A percentile compares a stretch with the other conserved stretches of the same genome.
phyloP scores from a whole-genome alignment of 345 rosid genomes.

The Lepidium aucheri region DNA sequence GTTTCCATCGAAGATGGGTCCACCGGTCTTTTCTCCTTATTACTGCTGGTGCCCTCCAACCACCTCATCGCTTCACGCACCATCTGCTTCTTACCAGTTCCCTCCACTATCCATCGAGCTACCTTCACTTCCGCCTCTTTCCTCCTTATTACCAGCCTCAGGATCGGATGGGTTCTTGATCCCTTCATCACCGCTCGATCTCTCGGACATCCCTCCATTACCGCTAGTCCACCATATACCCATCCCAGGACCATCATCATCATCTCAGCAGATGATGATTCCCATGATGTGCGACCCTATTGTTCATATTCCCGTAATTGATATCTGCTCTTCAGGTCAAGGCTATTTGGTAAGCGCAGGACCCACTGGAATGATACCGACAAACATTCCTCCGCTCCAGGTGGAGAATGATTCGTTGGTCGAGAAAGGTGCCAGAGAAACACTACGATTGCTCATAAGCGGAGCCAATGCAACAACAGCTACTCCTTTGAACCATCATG shows the following conservation, averaged over 20 bases:
- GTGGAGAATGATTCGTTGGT: constrained; percentile 49
- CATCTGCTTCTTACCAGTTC: constrained; percentile 26
- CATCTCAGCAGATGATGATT: constrained; percentile 51
- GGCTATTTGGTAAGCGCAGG: constrained; percentile 89
- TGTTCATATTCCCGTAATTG: constrained; percentile 83
- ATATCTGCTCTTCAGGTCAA: constrained; percentile 93
- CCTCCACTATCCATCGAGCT: constrained; percentile 38
- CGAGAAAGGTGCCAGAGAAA: constrained; percentile 93
- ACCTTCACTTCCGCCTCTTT: constrained; percentile 54
- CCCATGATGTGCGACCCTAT: constrained; percentile 92
- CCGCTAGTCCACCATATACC: constrained; percentile 52
- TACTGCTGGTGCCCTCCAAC: constrained; percentile 90
- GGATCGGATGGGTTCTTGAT: constrained; percentile 42
- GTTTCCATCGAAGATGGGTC: constrained; percentile 28
- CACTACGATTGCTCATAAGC: constrained; percentile 67
- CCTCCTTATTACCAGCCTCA: constrained; percentile 52
- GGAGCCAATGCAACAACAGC: constrained; percentile 36
- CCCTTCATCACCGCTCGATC: constrained; percentile 43
- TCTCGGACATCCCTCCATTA: constrained; percentile 49
- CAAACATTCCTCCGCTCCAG: constrained; percentile 55
- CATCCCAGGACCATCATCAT: constrained; percentile 31
- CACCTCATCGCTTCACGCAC: constrained; percentile 40
- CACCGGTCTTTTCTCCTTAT: constrained; percentile 66
- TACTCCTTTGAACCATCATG: constrained; percentile 43
- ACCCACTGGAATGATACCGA: constrained; percentile 41